Base-by-base conservation (phyloP, 2,329 filamentous ascomycete genomes). In the Decorospora gaudefroyi region DNA sequence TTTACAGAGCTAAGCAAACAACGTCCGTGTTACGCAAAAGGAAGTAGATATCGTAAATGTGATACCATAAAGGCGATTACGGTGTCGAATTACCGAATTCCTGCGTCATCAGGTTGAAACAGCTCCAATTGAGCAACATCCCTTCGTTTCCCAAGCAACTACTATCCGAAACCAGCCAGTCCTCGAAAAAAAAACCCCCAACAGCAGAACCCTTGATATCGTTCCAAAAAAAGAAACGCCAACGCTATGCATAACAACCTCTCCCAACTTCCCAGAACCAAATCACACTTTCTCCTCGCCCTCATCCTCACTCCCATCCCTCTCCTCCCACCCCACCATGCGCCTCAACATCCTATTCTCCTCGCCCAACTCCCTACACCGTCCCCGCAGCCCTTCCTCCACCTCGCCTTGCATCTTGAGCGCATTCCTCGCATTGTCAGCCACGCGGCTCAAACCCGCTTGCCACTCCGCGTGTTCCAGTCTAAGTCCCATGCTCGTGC, bases 381-480 rank as follows among this genome's bases (percentile, higher is more conserved):
- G 68, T 22, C 65, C 62, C 46, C 67, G 61, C 40, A 70, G 67
- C 4, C 65, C 67, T 48, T 68, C 49, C 31, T 69, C 66, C 1
- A 48, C 60, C 21, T 75, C 71, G 2, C 64, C 68, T 47, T 72
- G 63, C 19, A 58, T 59, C 51, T 65, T 67, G 25, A 75, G 44
- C 31, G 75, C 73, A 9, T 53, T 46, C 16, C 74, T 59, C 9
- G 75, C 69, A 19, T 67, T 69, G 31, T 74, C 72, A 4, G 72
- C 72, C 16, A 77, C 65, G 4, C 74, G 55, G 6, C 68, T 63
- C 42, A 78, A 45, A 1, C 73, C 69, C 3, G 73, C 72, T 55
- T 78, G 76, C 75, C 76, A 78, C 31, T 72, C 71, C 34, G 74
- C 71, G 44, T 78, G 75, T 43, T 74, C 73, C 13, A 77, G 59